Percentiles rank a stretch among this genome's conserved stretches.
These are phyloP conservation scores for Podospora comata DNA, from an alignment of 495 filamentous ascomycete species.

Conservation along the genomic window DNA sequence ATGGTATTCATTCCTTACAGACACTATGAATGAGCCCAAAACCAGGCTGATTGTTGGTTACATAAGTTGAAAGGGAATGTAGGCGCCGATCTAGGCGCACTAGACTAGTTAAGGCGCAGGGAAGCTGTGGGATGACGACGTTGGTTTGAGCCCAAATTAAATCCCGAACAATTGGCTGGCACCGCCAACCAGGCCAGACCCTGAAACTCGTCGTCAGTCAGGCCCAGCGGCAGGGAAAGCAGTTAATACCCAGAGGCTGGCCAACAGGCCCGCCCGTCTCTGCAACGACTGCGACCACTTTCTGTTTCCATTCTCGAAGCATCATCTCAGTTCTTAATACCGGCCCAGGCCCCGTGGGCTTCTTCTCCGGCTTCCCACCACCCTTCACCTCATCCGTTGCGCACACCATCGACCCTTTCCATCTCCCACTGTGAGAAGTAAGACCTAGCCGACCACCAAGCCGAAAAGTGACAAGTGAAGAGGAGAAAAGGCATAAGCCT, in stretches of 20 bases:
- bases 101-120: constrained; percentile 5
- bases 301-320: constrained; percentile 1
- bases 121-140: constrained; percentile 47
- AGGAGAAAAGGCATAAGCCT: constrained; percentile 1
- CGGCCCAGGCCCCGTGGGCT: constrained; percentile 9
- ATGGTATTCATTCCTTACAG: neutral
- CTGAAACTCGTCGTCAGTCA: constrained; percentile 32
- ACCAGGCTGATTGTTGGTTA: constrained; percentile 5
- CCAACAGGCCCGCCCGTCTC: constrained; percentile 8
- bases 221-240: constrained; percentile 4
- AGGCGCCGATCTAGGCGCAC: constrained; percentile 15
- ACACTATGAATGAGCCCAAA: neutral
- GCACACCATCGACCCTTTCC: no score
- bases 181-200: constrained; percentile 32
- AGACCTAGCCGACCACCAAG: neutral
- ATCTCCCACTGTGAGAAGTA: neutral
- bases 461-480: neutral
- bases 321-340: constrained; percentile 11
- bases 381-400: neutral
- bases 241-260: constrained; percentile 2
- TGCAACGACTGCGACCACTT: constrained; percentile 5
- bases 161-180: constrained; percentile 33
- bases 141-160: constrained; percentile 39
- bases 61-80: neutral
- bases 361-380: neutral